Percentiles rank a stretch among this genome's conserved stretches.
These are phyloP conservation scores for Calocybe cyanea DNA, from an alignment of 768 basidiomycete species.

Conservation along the genomic window DNA sequence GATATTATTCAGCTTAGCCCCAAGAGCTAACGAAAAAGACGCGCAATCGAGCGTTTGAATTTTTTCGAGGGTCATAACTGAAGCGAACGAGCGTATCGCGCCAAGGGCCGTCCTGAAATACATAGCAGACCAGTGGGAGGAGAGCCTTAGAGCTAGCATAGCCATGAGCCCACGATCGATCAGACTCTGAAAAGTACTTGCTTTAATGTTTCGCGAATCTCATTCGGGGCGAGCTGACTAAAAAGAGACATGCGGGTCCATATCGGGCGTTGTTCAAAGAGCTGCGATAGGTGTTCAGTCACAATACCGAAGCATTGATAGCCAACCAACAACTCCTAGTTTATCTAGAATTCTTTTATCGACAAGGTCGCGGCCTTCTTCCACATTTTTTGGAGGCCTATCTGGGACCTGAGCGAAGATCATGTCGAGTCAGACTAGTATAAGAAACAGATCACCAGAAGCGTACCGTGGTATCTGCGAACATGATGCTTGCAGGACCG, in stretches of 20 bases:
- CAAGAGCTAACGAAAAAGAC: conserved; percentile 23
- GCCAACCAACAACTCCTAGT: conserved; percentile 44
- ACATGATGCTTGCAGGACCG: conserved; percentile 69
- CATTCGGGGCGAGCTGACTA: conserved; percentile 70
- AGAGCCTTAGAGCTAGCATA: conserved; percentile 69
- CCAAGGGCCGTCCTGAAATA: conserved; percentile 93
- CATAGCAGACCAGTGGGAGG: conserved; percentile 79
- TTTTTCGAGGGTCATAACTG: conserved; percentile 84
- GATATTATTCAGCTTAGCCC: background rate
- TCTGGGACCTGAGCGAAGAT: conserved; percentile 52
- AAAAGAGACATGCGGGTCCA: conserved; percentile 89
- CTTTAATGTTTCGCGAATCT: conserved; percentile 75
- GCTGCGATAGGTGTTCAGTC: conserved; percentile 34
- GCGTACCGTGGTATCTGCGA: conserved; percentile 53
- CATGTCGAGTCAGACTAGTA: background rate
- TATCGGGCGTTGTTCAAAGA: conserved; percentile 72
- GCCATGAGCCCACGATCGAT: background rate
- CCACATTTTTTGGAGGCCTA: conserved; percentile 57
- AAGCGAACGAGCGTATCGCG: conserved; percentile 84
- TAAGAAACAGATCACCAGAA: background rate
- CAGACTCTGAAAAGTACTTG: conserved; percentile 29
- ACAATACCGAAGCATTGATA: background rate
- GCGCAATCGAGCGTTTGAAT: conserved; percentile 72
- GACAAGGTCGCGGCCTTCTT: conserved; percentile 52
- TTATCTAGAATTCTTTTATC: conserved; percentile 52